Evolutionary conservation across 1,139 yeast species (phyloP).

Genomic region (Zygosaccharomyces pseudobailii): DNA sequence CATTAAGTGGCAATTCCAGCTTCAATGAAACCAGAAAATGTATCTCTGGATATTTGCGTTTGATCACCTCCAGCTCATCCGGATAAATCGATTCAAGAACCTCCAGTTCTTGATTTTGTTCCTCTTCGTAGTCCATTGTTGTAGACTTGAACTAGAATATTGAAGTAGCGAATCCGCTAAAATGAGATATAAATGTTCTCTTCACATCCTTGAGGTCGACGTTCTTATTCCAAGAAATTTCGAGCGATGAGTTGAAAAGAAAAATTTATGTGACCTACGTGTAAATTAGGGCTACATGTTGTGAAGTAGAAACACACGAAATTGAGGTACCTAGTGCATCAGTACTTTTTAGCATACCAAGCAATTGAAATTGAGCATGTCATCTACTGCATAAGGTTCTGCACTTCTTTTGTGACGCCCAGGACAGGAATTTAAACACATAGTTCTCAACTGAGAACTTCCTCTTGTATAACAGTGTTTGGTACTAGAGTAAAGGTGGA

Average conservation of each 20-base stretch:
- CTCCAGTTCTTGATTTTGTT: slow-evolving; percentile 74
- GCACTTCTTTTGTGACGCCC: too few species aligned
- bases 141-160: too few species aligned
- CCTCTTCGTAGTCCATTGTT: slow-evolving; percentile 65
- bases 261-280: neutral
- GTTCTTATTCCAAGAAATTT: neutral
- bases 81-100: slow-evolving; percentile 89
- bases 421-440: too few species aligned
- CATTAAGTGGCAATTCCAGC: slow-evolving; percentile 36
- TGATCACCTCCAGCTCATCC: slow-evolving; percentile 57
- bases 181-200: neutral
- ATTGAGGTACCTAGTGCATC: too few species aligned
- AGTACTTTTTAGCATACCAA: too few species aligned
- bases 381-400: too few species aligned
- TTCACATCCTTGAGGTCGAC: neutral
- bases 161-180: too few species aligned
- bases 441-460: too few species aligned
- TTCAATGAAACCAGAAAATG: slow-evolving; percentile 36
- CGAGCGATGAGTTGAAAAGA: slow-evolving; percentile 1
- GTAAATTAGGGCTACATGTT: neutral
- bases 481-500: too few species aligned
- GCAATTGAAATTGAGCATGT: too few species aligned
- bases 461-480: too few species aligned
- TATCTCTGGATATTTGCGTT: slow-evolving; percentile 24
- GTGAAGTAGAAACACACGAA: too few species aligned